Percentiles rank a stretch among this genome's conserved stretches.
These are phyloP conservation scores for Wickerhamiella lipophila DNA, from an alignment of 805 yeast species.

Conservation along the genomic window DNA sequence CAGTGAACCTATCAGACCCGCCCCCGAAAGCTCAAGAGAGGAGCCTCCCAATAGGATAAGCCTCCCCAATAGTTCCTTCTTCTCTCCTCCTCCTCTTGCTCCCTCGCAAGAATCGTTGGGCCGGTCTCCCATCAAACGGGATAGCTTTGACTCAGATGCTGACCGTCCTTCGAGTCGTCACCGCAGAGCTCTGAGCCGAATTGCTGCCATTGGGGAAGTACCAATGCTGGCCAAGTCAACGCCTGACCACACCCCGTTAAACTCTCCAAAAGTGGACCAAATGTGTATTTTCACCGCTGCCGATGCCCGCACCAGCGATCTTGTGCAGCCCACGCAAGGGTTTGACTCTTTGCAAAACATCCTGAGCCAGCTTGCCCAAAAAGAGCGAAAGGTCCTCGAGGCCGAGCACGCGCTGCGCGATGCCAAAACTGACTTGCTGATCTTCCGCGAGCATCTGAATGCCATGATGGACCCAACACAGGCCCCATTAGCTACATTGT, in stretches of 20 bases:
- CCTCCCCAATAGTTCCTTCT: background rate
- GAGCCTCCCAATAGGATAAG: background rate
- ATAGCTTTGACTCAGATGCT: conserved; percentile 5
- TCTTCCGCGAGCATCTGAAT: conserved; percentile 18
- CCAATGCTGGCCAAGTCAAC: conserved; percentile 1
- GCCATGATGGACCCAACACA: conserved; percentile 16
- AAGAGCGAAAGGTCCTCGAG: conserved; percentile 28
- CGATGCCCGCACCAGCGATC: background rate
- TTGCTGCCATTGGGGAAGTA: conserved; percentile 12
- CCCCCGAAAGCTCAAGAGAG: background rate
- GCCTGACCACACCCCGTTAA: conserved; percentile 12
- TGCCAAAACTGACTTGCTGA: conserved; percentile 23
- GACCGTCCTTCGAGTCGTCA: conserved; percentile 6
- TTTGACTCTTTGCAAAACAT: conserved; percentile 23
- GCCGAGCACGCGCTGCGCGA: conserved; percentile 24
- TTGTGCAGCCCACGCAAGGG: conserved; percentile 2
- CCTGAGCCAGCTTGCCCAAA: conserved; percentile 26
- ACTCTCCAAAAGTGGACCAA: conserved; percentile 13
- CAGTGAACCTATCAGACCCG: background rate
- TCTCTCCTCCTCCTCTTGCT: background rate
- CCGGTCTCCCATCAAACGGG: conserved; percentile 2
- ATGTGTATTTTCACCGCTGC: conserved; percentile 9
- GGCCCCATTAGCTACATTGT: conserved; percentile 11
- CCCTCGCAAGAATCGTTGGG: background rate
- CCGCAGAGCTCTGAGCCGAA: conserved; percentile 12